Evolutionary conservation across 805 yeast genomes (phyloP).

Genomic region (Lachancea mirantina): DNA sequence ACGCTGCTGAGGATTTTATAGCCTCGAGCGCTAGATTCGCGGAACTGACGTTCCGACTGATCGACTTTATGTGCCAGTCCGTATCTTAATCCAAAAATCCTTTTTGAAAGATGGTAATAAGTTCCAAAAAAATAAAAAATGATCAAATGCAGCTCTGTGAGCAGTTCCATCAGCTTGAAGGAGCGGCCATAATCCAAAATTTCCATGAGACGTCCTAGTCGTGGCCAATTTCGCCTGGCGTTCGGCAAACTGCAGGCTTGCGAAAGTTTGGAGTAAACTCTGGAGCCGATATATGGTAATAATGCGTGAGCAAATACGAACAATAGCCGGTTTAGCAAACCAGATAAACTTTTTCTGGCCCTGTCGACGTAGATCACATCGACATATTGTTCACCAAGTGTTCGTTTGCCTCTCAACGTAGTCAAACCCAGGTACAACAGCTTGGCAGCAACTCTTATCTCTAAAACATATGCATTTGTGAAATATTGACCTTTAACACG

Average conservation of each 20-base stretch:
- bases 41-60: constrained; percentile 24
- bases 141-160: constrained; percentile 68
- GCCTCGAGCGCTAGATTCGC: constrained; percentile 35
- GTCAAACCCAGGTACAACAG: constrained; percentile 65
- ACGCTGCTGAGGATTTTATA: constrained; percentile 71
- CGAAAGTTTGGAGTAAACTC: no score
- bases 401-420: constrained; percentile 66
- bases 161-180: constrained; percentile 40
- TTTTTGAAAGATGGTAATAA: constrained; percentile 69
- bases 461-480: constrained; percentile 55
- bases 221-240: no score
- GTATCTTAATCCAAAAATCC: constrained; percentile 75
- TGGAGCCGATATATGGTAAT: constrained; percentile 49
- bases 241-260: no score
- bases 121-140: constrained; percentile 76
- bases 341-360: constrained; percentile 45
- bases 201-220: constrained; percentile 1
- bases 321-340: constrained; percentile 40
- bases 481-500: constrained; percentile 54
- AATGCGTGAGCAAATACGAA: constrained; percentile 56
- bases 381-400: constrained; percentile 92
- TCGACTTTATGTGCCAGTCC: constrained; percentile 59
- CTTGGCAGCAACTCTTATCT: constrained; percentile 51
- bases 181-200: constrained; percentile 17
- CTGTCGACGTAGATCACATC: constrained; percentile 62